phyloP scores from a whole-genome alignment of 805 yeast species.

The Cyberlindnera misumaiensis region DNA sequence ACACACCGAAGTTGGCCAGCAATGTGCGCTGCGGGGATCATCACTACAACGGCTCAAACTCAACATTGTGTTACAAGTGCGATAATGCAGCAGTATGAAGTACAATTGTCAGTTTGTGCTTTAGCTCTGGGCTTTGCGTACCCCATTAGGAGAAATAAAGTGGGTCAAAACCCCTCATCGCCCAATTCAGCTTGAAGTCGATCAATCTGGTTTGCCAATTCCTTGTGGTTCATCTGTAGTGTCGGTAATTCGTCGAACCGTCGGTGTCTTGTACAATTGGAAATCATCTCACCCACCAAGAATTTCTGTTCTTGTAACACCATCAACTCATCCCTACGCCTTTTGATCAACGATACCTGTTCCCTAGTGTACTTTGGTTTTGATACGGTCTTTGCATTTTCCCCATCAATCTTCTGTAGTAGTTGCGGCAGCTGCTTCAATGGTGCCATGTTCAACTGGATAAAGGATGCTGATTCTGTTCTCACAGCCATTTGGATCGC shows the following conservation, averaged over 20 bases:
- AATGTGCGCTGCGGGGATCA: too few species aligned
- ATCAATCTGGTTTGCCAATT: conserved; percentile 3
- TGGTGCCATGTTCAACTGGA: conserved; percentile 62
- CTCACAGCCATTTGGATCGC: conserved; percentile 49
- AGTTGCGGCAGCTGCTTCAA: conserved; percentile 52
- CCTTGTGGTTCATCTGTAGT: conserved; percentile 45
- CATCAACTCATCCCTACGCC: conserved; percentile 67
- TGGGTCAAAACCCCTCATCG: conserved; percentile 38
- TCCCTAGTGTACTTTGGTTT: conserved; percentile 25
- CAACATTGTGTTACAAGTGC: too few species aligned
- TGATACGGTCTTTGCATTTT: conserved; percentile 11
- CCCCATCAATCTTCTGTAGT: conserved; percentile 24
- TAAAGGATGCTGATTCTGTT: conserved; percentile 46
- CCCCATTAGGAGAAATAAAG: too few species aligned
- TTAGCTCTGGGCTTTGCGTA: too few species aligned
- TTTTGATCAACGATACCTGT: conserved; percentile 48
- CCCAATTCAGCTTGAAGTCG: conserved; percentile 42
- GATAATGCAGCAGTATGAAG: not conserved
- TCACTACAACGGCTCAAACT: too few species aligned
- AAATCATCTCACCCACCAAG: conserved; percentile 59
- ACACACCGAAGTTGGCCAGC: too few species aligned
- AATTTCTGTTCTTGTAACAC: conserved; percentile 81
- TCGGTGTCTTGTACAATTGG: conserved; percentile 55
- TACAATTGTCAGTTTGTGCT: too few species aligned
- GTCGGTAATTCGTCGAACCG: conserved; percentile 71